A percentile compares a stretch with the other conserved stretches of the same genome.
phyloP scores from a whole-genome alignment of 352 stramenopile genomes.

The Globisporangium apiculatum region DNA sequence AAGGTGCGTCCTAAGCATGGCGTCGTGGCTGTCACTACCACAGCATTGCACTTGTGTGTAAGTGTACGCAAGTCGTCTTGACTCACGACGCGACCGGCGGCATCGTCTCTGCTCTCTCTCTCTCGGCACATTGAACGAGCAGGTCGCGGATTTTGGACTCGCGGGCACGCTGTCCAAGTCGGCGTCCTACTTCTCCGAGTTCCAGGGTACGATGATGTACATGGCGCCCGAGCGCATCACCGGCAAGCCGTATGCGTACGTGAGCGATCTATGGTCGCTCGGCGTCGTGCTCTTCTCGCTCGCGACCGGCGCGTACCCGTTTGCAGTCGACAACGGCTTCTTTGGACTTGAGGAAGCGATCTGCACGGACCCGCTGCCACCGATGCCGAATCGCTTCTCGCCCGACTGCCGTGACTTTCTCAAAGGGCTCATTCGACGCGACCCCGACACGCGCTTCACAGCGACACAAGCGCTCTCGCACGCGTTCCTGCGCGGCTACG shows the following conservation, averaged over 20 bases:
- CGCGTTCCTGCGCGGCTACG: constrained; percentile 74
- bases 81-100: too few relatives aligned
- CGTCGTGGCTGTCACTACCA: not conserved
- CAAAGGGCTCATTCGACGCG: constrained; percentile 85
- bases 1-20: constrained; percentile 33
- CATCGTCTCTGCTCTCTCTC: too few relatives aligned
- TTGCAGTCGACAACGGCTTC: constrained; percentile 67
- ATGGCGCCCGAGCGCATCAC: constrained; percentile 92
- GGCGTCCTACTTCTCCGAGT: constrained; percentile 76
- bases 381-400: constrained; percentile 78
- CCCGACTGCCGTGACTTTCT: constrained; percentile 91
- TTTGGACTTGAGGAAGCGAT: constrained; percentile 83
- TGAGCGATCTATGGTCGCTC: constrained; percentile 77
- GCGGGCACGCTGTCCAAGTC: constrained; percentile 68
- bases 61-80: not conserved
- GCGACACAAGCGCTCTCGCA: constrained; percentile 85
- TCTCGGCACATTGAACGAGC: not conserved
- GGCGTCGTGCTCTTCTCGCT: constrained; percentile 67
- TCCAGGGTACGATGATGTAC: constrained; percentile 92
- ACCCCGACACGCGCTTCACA: constrained; percentile 75
- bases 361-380: constrained; percentile 59
- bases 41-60: not conserved
- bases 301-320: constrained; percentile 60
- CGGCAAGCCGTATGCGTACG: constrained; percentile 78
- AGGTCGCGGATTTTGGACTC: constrained; percentile 82